These are phyloP conservation scores for Yamadazyma paraphyllophila DNA, from an alignment of 805 yeast species.

Conservation along the genomic window DNA sequence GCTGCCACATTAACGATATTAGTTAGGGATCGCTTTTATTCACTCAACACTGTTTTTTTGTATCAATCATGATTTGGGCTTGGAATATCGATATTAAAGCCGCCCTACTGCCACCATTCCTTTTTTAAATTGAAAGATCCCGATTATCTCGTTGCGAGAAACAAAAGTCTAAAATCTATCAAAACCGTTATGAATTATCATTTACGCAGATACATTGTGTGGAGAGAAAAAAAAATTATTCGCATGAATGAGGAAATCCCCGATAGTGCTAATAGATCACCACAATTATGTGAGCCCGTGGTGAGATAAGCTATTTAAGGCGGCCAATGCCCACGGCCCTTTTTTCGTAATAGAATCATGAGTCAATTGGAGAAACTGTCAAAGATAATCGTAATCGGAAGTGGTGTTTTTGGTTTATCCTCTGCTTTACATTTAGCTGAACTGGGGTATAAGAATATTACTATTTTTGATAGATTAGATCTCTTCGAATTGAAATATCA, in stretches of 20 bases:
- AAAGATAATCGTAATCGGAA: slow-evolving; percentile 44
- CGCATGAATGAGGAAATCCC: neutral
- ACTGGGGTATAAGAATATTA: slow-evolving; percentile 28
- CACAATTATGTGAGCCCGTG: neutral
- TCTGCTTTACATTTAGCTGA: slow-evolving; percentile 40
- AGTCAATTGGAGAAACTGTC: neutral
- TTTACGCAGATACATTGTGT: neutral
- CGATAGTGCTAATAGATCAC: neutral
- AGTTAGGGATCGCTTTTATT: neutral
- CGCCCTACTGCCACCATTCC: too few relatives aligned
- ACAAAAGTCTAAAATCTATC: too few relatives aligned
- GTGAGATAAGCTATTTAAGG: too few relatives aligned
- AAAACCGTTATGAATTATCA: neutral
- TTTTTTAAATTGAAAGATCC: too few relatives aligned
- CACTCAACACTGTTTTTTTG: neutral
- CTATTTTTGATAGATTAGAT: slow-evolving; percentile 27
- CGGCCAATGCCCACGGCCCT: neutral
- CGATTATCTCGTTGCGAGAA: too few relatives aligned
- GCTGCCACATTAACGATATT: neutral
- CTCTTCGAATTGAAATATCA: slow-evolving; percentile 3
- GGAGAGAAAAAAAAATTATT: neutral
- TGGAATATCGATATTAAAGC: too few relatives aligned
- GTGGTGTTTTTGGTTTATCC: slow-evolving; percentile 54
- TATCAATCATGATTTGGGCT: too few relatives aligned
- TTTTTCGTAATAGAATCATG: neutral